These are phyloP conservation scores for Chrysanthemum seticuspe DNA, from an alignment of 129 eudicot species.

Conservation along the genomic window DNA sequence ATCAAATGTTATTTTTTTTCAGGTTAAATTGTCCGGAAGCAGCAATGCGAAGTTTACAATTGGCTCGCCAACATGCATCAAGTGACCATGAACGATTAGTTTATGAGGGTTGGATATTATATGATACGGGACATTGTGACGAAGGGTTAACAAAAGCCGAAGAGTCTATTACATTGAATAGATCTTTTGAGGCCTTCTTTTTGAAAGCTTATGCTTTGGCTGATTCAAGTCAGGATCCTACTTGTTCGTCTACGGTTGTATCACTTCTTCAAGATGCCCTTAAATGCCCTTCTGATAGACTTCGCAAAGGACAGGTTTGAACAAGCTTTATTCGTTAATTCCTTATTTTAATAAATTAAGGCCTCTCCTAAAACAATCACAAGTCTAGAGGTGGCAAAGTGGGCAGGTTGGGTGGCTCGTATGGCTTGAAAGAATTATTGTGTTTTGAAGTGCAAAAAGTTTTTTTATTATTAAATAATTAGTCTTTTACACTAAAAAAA, in stretches of 20 bases:
- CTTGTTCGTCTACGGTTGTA: conserved; percentile 83
- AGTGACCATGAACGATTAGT: conserved; percentile 88
- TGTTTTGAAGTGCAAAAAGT: too few relatives aligned
- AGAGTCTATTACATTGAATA: conserved; percentile 75
- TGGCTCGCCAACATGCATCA: conserved; percentile 91
- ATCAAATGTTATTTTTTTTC: conserved; percentile 17
- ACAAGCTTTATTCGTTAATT: not conserved
- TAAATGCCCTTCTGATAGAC: conserved; percentile 94
- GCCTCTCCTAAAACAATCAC: not conserved
- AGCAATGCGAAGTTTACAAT: conserved; percentile 92
- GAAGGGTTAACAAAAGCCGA: conserved; percentile 93
- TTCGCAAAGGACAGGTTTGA: conserved; percentile 98
- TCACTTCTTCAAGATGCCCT: conserved; percentile 93
- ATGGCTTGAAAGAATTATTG: too few relatives aligned
- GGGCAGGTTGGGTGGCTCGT: too few relatives aligned
- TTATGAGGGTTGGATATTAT: conserved; percentile 97
- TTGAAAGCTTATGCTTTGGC: conserved; percentile 98
- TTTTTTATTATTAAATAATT: too few relatives aligned
- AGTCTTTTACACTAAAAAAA: too few relatives aligned
- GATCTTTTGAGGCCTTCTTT: conserved; percentile 97
- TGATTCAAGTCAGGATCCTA: conserved; percentile 91
- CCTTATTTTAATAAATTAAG: not conserved
- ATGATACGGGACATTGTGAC: conserved; percentile 92
- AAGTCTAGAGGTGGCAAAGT: too few relatives aligned
- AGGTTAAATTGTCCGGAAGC: conserved; percentile 98